These are phyloP conservation scores for Pichia sp. DNA, from an alignment of 1,139 yeast genomes.

Conservation along the genomic window DNA sequence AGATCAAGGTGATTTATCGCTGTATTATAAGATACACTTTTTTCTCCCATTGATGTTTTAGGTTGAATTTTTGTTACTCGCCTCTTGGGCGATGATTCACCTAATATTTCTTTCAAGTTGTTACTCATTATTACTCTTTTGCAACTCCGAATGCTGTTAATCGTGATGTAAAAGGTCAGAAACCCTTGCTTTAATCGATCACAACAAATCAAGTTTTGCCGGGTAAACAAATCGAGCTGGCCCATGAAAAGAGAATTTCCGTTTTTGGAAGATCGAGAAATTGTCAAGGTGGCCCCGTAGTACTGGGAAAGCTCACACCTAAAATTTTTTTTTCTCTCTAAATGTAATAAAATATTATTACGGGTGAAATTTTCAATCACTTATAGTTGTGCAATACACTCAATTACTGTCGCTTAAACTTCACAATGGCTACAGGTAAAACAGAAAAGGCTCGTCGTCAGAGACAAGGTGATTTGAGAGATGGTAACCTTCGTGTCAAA, in stretches of 20 bases:
- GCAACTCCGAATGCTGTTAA: neutral
- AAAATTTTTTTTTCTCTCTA: no score
- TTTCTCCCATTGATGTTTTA: neutral
- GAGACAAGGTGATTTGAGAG: slow-evolving; percentile 75
- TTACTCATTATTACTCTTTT: neutral
- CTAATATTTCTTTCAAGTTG: slow-evolving; percentile 1
- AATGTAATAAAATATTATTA: no score
- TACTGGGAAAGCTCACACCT: no score
- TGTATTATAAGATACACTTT: neutral
- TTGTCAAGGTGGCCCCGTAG: no score
- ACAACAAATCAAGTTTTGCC: no score
- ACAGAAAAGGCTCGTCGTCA: slow-evolving; percentile 82
- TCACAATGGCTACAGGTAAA: slow-evolving; percentile 84
- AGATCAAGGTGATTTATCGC: neutral
- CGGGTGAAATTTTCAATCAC: no score
- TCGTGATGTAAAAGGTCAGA: neutral
- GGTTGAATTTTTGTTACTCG: neutral
- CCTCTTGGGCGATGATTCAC: slow-evolving; percentile 7
- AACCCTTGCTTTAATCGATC: neutral
- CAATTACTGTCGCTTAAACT: neutral
- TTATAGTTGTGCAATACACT: neutral
- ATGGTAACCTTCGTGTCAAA: slow-evolving; percentile 87
- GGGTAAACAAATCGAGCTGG: no score
- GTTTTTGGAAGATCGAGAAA: no score
- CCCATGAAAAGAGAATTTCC: no score